A percentile compares a stretch with the other conserved stretches of the same genome.
Evolutionary conservation across 352 stramenopile genomes (phyloP).

Genomic region (Pythium inflatum): DNA sequence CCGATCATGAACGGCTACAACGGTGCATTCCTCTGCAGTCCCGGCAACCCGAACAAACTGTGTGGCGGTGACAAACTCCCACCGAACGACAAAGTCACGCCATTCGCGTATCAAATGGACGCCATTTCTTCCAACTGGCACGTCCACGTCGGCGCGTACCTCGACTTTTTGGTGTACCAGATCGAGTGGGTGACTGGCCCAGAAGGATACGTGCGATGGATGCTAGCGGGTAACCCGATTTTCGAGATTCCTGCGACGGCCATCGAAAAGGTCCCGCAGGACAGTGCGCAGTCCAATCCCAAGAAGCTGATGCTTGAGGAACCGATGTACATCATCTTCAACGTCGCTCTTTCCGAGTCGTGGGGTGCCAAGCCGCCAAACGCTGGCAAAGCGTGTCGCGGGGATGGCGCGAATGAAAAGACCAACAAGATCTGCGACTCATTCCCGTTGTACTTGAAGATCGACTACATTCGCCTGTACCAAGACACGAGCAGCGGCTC

Average conservation of each 20-base stretch:
- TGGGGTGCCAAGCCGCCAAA: slow-evolving; percentile 86
- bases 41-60: slow-evolving; percentile 43
- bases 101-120: slow-evolving; percentile 90
- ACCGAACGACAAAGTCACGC: slow-evolving; percentile 30
- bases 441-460: slow-evolving; percentile 73
- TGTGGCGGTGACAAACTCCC: slow-evolving; percentile 33
- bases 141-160: slow-evolving; percentile 81
- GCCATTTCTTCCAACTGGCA: slow-evolving; percentile 92
- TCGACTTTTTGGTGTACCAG: slow-evolving; percentile 76
- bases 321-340: slow-evolving; percentile 95
- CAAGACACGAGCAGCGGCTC: slow-evolving; percentile 51
- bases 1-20: slow-evolving; percentile 64
- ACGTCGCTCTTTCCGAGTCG: slow-evolving; percentile 92
- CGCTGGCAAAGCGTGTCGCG: slow-evolving; percentile 54
- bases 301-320: slow-evolving; percentile 94
- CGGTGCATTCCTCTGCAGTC: slow-evolving; percentile 59
- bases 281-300: slow-evolving; percentile 59
- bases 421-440: slow-evolving; percentile 62
- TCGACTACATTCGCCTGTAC: slow-evolving; percentile 84
- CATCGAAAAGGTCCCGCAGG: slow-evolving; percentile 57
- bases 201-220: slow-evolving; percentile 69
- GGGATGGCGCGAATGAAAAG: slow-evolving; percentile 45
- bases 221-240: slow-evolving; percentile 82
- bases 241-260: slow-evolving; percentile 84
- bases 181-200: slow-evolving; percentile 69